Evolutionary conservation across 2,329 filamentous ascomycete genomes (phyloP), one percentile per base, ranked within the genome.

Genomic region (Penicillium oxalicum): DNA sequence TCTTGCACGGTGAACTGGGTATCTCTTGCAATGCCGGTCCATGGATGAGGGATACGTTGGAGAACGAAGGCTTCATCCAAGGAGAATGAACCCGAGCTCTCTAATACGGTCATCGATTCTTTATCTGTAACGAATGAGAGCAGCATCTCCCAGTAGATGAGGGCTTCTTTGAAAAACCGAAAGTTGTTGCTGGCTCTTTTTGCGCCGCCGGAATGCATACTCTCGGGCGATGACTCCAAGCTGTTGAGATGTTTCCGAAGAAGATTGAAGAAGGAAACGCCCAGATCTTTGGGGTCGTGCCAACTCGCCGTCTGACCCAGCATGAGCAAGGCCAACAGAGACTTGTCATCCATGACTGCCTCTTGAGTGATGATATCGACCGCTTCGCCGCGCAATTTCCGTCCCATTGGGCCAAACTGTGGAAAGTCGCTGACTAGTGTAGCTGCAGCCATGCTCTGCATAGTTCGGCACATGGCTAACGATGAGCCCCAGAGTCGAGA

Each of bases 381-480:
- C 4, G 75, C 76, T 56, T 80, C 77, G 47, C 70, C 69, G 50
- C 77, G 78, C 67, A 77, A 75, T 55, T 74, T 76, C 26, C 71
- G 65, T 5, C 74, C 79, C 26, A 74, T 70, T 7, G 67, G 70
- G 25, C 68, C 74, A 70, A 77, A 80, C 44, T 73, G 72, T 4
- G 74, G 79, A 47, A 79, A 80, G 47, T 79, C 71, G 58, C 81
- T 79, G 0, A 79, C 76, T 0, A 83, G 67, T 18, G 80, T 80
- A 3, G 80, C 80, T 7, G 80, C 79, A 1, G 80, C 78, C 80
- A 83, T 84, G 54, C 80, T 82, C 55, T 83, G 80, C 40, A 83
- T 80, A 2, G 79, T 79, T 40, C 77, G 80, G 57, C 78, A 80
- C 44, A 83, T 78, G 0, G 79, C 78, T 13, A 77, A 69, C 0